Evolutionary conservation across 2,329 filamentous ascomycete species (phyloP).

Genomic region (Claviceps digitariae): DNA sequence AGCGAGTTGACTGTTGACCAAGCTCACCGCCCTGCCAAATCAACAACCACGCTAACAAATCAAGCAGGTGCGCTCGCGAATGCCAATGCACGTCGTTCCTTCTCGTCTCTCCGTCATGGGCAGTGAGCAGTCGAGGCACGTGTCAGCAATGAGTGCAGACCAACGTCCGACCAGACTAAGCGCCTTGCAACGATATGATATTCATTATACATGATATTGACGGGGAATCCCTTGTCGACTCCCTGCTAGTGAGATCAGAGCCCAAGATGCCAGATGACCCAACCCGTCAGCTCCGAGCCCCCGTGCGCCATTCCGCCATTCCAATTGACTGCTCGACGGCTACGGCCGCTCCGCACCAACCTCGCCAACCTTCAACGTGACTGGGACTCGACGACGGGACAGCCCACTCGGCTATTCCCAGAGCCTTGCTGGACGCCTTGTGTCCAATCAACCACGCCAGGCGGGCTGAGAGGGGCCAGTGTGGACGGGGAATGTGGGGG

Average conservation of each 20-base stretch:
- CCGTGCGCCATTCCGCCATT: neutral
- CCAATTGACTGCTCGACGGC: neutral
- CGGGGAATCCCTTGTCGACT: too few relatives aligned
- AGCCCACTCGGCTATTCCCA: neutral
- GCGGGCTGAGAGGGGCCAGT: neutral
- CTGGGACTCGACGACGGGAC: neutral
- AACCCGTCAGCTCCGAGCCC: too few relatives aligned
- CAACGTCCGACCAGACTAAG: too few relatives aligned
- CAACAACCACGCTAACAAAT: too few relatives aligned
- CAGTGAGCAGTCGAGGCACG: too few relatives aligned
- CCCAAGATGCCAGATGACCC: neutral
- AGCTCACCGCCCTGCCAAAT: neutral
- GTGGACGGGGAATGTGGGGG: neutral
- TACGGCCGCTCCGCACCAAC: neutral
- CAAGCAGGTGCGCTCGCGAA: too few relatives aligned
- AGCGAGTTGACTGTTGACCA: neutral
- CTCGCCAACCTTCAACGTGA: neutral
- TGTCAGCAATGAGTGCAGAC: too few relatives aligned
- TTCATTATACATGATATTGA: too few relatives aligned
- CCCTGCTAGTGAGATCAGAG: too few relatives aligned
- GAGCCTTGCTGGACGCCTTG: neutral
- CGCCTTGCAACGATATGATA: too few relatives aligned
- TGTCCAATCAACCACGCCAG: neutral
- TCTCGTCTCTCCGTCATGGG: too few relatives aligned
- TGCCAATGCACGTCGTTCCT: too few relatives aligned